Base-by-base conservation (phyloP, 495 filamentous ascomycete genomes). In the Cercophora sp. region DNA sequence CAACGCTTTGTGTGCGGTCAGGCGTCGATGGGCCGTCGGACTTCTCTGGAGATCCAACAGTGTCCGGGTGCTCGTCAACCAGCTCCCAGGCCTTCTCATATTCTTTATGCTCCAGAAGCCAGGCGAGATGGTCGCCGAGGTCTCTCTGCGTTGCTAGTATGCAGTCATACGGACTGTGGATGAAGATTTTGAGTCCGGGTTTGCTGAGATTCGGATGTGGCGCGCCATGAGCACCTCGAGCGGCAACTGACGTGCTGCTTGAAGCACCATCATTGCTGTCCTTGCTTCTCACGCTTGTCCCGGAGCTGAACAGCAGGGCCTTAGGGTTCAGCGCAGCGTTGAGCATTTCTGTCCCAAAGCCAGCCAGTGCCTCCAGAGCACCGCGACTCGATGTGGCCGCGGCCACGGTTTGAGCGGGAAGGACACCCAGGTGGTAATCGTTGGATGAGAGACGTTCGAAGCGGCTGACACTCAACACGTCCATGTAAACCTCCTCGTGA, bases 161-260 rank as follows among this genome's bases (percentile, higher is more conserved):
- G 57, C 91, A 95, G 69, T 98, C 93, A 58, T 93, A 98, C 1
- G 94, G 94, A 59, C 91, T 96, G 45, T 94, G 89, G 25, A 98
- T 86, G 64, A 96, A 96, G 22, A 98, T 88, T 59, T 96, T 97
- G 55, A 91, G 79, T 0, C 93, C 91, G 5, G 83, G 79, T 13
- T 82, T 82, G 39, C 64, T 57, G 8, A 80, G 68, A 48, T 73
- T 70, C 1, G 75, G 71, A 57, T 79, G 75, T 1, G 67, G 65
- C 3, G 68, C 59, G 40, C 52, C 52, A 22, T 67, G 71, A 8
- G 63, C 56, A 9, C 53, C 19, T 11, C 68, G 73, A 22, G 45
- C 20, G 18, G 56, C 37, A 18, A 47, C 25, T 8, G 37, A 53
- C 16, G 54, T 48, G 34, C 47, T 56, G 2, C 34, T 51, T 3